Base-by-base conservation (phyloP, 2,329 filamentous ascomycete genomes). In the Westerdykella ornata region DNA sequence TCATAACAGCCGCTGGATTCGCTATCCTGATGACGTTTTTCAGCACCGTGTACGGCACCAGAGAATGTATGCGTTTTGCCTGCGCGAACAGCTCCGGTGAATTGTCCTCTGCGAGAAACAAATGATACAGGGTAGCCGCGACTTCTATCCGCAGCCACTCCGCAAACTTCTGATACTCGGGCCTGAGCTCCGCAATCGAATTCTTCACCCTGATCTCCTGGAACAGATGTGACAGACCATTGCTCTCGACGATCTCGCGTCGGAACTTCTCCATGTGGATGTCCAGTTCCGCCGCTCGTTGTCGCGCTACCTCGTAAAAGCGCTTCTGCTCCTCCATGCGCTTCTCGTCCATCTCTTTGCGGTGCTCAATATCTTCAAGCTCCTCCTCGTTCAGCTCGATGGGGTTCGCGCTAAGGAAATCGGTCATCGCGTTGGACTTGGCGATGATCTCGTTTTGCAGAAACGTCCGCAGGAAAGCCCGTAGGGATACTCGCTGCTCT, bases 61-160 rank as follows among this genome's bases (percentile, higher is more conserved):
- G 77, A 0, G 89, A 95, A 63, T 98, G 92, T 39, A 97, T 96
- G 46, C 86, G 81, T 69, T 90, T 95, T 4, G 85, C 82, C 66
- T 98, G 92, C 0, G 88, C 88, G 64, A 97, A 97, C 20, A 98
- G 69, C 60, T 98, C 92, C 1, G 92, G 89, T 0, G 90, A 96
- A 66, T 98, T 98, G 68, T 98, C 92, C 65, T 98, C 92, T 5
- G 92, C 92, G 34, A 98, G 76, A 74, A 98, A 98, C 26, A 98
- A 74, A 65, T 98, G 92, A 62, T 98, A 98, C 44, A 97, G 81
- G 16, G 92, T 96, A 31, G 92, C 92, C 17, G 92, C 92, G 37
- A 98, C 83, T 69, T 98, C 92, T 58, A 98, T 98, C 30, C 92
- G 83, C 38, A 97, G 72, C 92, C 92, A 98, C 66, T 98, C 92